Percentiles rank a stretch among this genome's conserved stretches.
Evolutionary conservation across 768 basidiomycete genomes (phyloP).

Genomic region (Tylopilus rubrobrunneus): DNA sequence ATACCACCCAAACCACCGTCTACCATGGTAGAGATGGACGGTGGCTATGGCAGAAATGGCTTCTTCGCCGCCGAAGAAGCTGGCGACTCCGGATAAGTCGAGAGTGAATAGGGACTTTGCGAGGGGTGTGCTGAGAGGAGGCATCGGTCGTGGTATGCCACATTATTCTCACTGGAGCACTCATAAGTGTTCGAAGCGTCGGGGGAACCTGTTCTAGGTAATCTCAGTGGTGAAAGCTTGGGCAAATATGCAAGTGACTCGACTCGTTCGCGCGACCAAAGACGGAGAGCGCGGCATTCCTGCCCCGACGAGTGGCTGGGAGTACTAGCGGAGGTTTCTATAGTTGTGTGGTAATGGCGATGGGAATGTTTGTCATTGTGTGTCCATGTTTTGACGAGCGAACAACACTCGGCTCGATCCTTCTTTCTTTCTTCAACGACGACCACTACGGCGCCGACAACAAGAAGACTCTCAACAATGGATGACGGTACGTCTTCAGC

Average conservation of each 20-base stretch:
- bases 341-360: too few species aligned
- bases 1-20: conserved; percentile 36
- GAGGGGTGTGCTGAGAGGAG: too few species aligned
- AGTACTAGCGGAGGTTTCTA: too few species aligned
- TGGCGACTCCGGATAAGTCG: conserved; percentile 28
- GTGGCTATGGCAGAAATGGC: conserved; percentile 33
- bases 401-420: background rate
- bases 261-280: too few species aligned
- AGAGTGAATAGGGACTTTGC: conserved; percentile 12
- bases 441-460: conserved; percentile 17
- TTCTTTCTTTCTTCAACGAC: conserved; percentile 6
- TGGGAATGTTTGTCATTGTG: conserved; percentile 4
- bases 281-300: too few species aligned
- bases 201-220: too few species aligned
- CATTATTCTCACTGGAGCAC: too few species aligned
- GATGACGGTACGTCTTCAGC: conserved; percentile 81
- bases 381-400: conserved; percentile 18
- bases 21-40: conserved; percentile 30
- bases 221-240: too few species aligned
- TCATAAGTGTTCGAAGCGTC: too few species aligned
- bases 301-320: too few species aligned
- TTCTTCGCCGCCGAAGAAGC: conserved; percentile 36
- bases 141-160: too few species aligned
- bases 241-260: too few species aligned
- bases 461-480: conserved; percentile 39